phyloP scores from a whole-genome alignment of 1,284 basidiomycete genomes.

The Irpex sp. region DNA sequence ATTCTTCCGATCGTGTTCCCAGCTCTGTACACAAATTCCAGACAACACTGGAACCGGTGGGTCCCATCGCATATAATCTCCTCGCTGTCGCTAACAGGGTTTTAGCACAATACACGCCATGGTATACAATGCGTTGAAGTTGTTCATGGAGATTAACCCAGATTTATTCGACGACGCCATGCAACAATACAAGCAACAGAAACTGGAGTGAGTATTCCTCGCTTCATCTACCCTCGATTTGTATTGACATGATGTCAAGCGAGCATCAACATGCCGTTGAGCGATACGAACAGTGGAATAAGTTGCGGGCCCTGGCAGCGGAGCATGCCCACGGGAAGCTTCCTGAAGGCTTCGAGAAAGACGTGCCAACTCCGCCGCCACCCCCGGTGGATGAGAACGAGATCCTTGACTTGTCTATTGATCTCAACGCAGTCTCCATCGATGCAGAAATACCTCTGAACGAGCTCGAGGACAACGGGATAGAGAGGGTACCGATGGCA shows the following conservation, averaged over 20 bases:
- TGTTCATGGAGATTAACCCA: constrained; percentile 99
- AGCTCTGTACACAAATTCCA: constrained; percentile 95
- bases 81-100: neutral
- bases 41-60: constrained; percentile 97
- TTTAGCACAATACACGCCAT: constrained; percentile 94
- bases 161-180: constrained; percentile 93
- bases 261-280: constrained; percentile 79
- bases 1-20: constrained; percentile 98
- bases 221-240: constrained; percentile 3
- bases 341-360: constrained; percentile 58
- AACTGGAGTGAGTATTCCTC: constrained; percentile 64
- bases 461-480: constrained; percentile 76
- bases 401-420: constrained; percentile 81
- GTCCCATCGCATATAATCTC: constrained; percentile 24
- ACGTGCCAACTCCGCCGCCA: constrained; percentile 67
- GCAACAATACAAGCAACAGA: constrained; percentile 89
- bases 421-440: constrained; percentile 80
- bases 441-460: constrained; percentile 61
- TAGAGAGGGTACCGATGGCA: constrained; percentile 84
- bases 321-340: constrained; percentile 64
- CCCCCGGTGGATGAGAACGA: constrained; percentile 80
- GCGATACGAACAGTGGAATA: constrained; percentile 82
- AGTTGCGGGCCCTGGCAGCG: constrained; percentile 68
- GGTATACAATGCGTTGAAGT: constrained; percentile 97
- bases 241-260: constrained; percentile 32